These are phyloP conservation scores for Penstemon davidsonii DNA, from an alignment of 257 asterid genomes.

Conservation along the genomic window DNA sequence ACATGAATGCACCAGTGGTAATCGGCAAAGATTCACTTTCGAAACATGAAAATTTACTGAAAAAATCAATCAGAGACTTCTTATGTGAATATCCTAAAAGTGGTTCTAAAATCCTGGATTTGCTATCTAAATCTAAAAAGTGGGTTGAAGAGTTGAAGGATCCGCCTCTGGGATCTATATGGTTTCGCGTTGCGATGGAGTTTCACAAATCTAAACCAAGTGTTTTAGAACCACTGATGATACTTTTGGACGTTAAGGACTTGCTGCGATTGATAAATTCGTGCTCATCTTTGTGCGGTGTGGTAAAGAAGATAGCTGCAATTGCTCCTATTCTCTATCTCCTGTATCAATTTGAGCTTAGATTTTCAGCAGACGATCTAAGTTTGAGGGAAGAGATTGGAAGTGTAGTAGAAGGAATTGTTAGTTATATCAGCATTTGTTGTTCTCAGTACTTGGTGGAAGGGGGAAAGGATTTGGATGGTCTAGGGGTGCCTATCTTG, in stretches of 20 bases:
- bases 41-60: slow-evolving; percentile 8
- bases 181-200: slow-evolving; percentile 19
- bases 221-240: slow-evolving; percentile 25
- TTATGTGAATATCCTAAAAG: slow-evolving; percentile 14
- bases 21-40: neutral
- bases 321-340: slow-evolving; percentile 34
- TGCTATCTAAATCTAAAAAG: slow-evolving; percentile 5
- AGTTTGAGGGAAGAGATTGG: slow-evolving; percentile 31
- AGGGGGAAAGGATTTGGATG: slow-evolving; percentile 19
- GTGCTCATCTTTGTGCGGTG: slow-evolving; percentile 21
- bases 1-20: slow-evolving; percentile 21
- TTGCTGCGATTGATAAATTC: slow-evolving; percentile 23
- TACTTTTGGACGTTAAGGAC: slow-evolving; percentile 11
- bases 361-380: slow-evolving; percentile 25
- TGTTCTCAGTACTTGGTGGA: slow-evolving; percentile 28
- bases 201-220: slow-evolving; percentile 25
- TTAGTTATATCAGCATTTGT: slow-evolving; percentile 28
- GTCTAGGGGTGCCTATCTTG: slow-evolving; percentile 24
- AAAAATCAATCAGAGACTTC: slow-evolving; percentile 24
- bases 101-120: slow-evolving; percentile 6
- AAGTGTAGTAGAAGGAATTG: slow-evolving; percentile 25
- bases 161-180: slow-evolving; percentile 33
- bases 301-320: slow-evolving; percentile 32
- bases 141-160: neutral
- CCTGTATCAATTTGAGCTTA: slow-evolving; percentile 26